Percentiles rank a stretch among this genome's conserved stretches.
Conservation (phyloP, 2,329 filamentous ascomycete species). For the Ambrosiella cleistominuta region DNA sequence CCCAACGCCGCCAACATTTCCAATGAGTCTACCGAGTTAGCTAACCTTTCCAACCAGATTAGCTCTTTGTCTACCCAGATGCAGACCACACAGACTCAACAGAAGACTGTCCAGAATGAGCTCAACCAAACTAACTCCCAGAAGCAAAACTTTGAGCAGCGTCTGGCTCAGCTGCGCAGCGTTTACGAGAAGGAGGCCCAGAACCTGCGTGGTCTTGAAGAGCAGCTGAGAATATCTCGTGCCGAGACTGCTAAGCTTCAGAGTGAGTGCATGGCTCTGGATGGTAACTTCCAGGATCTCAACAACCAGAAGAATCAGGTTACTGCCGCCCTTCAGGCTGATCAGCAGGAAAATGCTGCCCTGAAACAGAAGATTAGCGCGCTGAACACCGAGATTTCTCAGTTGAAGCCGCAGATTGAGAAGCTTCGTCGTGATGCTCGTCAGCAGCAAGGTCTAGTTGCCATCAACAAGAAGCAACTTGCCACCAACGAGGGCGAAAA, state of each 20-base stretch:
- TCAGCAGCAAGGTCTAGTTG: constrained; percentile 88
- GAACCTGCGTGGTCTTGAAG: constrained; percentile 67
- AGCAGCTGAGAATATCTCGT: constrained; percentile 58
- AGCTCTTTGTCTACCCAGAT: constrained; percentile 81
- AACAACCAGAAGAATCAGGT: constrained; percentile 68
- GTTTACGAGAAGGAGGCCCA: constrained; percentile 90
- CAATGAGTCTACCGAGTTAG: constrained; percentile 77
- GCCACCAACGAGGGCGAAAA: constrained; percentile 75
- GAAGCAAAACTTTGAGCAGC: constrained; percentile 83
- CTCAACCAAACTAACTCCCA: constrained; percentile 66
- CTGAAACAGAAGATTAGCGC: constrained; percentile 77
- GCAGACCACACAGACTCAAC: constrained; percentile 77
- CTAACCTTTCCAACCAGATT: constrained; percentile 91
- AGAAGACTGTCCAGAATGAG: constrained; percentile 61
- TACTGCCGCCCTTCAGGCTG: constrained; percentile 55
- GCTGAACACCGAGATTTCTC: constrained; percentile 64
- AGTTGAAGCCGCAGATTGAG: constrained; percentile 78
- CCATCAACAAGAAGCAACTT: constrained; percentile 97
- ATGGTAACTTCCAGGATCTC: constrained; percentile 64
- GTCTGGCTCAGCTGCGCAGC: constrained; percentile 66
- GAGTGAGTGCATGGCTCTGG: constrained; percentile 65
- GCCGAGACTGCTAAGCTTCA: constrained; percentile 73
- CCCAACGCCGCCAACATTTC: constrained; percentile 74
- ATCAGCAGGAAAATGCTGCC: constrained; percentile 72
- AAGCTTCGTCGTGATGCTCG: constrained; percentile 83